Evolutionary conservation across 1,284 basidiomycete genomes (phyloP).

Genomic region (Naganishia sp.): DNA sequence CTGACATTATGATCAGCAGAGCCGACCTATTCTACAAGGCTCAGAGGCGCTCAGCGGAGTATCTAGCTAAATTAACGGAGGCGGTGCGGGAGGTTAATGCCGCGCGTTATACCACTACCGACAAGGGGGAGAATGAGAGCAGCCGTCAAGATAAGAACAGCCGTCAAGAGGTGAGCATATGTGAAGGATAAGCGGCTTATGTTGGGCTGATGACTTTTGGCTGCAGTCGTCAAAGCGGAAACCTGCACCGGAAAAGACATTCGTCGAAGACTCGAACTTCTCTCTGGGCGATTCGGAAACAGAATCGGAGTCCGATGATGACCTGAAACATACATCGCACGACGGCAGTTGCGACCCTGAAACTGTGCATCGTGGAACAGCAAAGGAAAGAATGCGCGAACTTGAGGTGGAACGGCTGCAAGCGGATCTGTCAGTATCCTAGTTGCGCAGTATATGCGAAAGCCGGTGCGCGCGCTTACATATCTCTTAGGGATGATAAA

Average conservation of each 20-base stretch:
- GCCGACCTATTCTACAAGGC: background rate
- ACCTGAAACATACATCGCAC: background rate
- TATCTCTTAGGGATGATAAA: conserved; percentile 18
- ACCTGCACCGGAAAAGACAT: background rate
- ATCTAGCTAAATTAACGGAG: too few relatives aligned
- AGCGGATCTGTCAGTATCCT: conserved; percentile 11
- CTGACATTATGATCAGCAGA: background rate
- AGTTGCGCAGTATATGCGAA: background rate
- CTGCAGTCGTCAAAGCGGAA: background rate
- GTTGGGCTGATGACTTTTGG: too few relatives aligned
- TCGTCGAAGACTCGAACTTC: background rate
- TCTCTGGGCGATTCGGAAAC: conserved; percentile 7
- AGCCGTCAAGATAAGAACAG: too few relatives aligned
- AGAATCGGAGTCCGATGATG: background rate
- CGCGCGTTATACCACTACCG: too few relatives aligned
- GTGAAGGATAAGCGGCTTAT: too few relatives aligned
- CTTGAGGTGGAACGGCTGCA: conserved; percentile 16
- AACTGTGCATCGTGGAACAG: background rate
- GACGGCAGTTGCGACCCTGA: too few relatives aligned
- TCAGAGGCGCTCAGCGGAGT: too few relatives aligned
- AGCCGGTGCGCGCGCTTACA: background rate
- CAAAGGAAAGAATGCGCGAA: conserved; percentile 10
- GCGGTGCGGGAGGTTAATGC: too few relatives aligned
- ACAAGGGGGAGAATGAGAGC: too few relatives aligned
- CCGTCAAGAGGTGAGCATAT: too few relatives aligned